Base-by-base conservation (phyloP, 2,329 filamentous ascomycete species). In the Gaeumannomyces tritici region DNA sequence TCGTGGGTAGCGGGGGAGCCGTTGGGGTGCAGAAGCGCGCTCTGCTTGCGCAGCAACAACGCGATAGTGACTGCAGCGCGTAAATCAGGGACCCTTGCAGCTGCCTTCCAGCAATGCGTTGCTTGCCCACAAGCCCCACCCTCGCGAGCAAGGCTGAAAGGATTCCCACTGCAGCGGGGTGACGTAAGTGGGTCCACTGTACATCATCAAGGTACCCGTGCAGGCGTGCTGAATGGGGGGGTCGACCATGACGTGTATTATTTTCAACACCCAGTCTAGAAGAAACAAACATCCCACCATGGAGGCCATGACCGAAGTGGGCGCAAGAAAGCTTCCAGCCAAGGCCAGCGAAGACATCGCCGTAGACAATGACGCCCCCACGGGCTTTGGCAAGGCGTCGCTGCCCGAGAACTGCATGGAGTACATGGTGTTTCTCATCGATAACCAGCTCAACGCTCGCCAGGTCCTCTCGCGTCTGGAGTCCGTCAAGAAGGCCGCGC, bases 321-420 rank as follows among this genome's bases (percentile, higher is more conserved):
- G 42, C 3, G 21, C 21, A 51, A 24, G 21, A 8, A n/a, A 51
- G 42, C 21, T 9, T 51, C 42, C 42, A 4, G n/a, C 21, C 42
- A 51, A 51, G 42, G 11, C 21, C 21, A n/a, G 24, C 4, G n/a
- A n/a, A 51, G 42, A 51, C 9, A 21, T 8, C 15, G 27, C 27
- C 11, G 12, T 18, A 18, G 55, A 62, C 9, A 35, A 62, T 57
- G 55, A 57, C 27, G 24, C 47, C 11, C 24, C 33, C 6, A 3
- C 26, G 42, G 42, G 42, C 15, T 61, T 61, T 24, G 60, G 60
- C 7, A 26, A 55, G 57, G 33, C 24, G 1, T 57, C 60, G 13
- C 79, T 96, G 0, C 86, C 91, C 0, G 92, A 97, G 60, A 92
- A 96, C 73, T 90, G 86, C 65, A 86, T 96, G 61, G 90, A 96